Base-by-base conservation (phyloP, 2,329 filamentous ascomycete species). In the Chrysoporthe puriensis region DNA sequence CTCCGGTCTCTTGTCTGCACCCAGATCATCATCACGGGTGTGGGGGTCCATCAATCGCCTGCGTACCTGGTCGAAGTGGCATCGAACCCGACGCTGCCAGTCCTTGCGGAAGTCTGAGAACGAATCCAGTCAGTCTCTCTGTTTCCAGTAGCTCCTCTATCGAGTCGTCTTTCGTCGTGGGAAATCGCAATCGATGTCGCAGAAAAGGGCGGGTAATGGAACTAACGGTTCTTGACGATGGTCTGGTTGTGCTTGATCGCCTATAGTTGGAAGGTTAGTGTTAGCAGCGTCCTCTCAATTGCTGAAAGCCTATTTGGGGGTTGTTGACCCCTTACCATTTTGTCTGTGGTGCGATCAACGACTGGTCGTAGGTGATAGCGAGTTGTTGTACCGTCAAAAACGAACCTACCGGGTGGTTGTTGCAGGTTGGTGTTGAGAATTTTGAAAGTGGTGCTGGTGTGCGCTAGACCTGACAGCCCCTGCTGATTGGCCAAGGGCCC, bases 171-270 rank as follows among this genome's bases (percentile, higher is more conserved):
- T 32, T 34, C 69, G 72, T 80, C 73, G 76, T 71, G 65, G 69
- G 68, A 68, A 52, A 71, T 69, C 68, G 74, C 76, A 74, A 74
- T 64, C 66, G 62, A 16, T 26, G 36, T 44, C 57, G 57, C 36
- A 14, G 40, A 8, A 21, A 60, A 72, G 71, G 67, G 42, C 70
- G 70, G 71, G 72, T 69, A 40, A 69, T 70, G 67, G 71, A 77
- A 79, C 91, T 87, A 86, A 93, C 91, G 94, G 90, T 96, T 97
- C 90, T 95, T 92, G 83, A 92, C 91, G 84, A 97, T 91, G 88
- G 95, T 92, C 88, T 97, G 94, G 88, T 98, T 98, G 92, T 97
- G 94, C 91, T 97, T 97, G 93, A 98, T 97, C 89, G 95, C 92
- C 94, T 91, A 79, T 75, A 74, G 73, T 74, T 72, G 76, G 71